Percentiles rank a stretch among this genome's conserved stretches.
These are phyloP conservation scores for Aspergillus cejpii DNA, from an alignment of 2,329 filamentous ascomycete species.

Conservation along the genomic window DNA sequence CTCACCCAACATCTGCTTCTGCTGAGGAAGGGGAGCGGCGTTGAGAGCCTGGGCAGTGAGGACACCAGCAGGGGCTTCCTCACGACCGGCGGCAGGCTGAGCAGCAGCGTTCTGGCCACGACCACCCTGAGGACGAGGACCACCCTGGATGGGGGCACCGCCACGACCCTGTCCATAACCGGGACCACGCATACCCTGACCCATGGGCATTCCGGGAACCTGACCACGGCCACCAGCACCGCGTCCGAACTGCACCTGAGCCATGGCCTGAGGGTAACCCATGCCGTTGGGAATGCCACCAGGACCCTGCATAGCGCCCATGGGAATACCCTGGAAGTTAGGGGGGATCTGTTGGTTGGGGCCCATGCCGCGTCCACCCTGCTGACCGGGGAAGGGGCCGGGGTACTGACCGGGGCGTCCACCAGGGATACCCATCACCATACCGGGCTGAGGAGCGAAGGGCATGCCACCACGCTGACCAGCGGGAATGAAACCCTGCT, in stretches of 20 bases:
- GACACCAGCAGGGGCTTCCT: conserved; percentile 34
- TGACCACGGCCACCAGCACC: conserved; percentile 64
- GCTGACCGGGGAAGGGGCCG: conserved; percentile 70
- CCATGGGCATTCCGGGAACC: conserved; percentile 64
- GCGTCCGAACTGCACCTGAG: conserved; percentile 68
- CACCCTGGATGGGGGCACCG: conserved; percentile 36
- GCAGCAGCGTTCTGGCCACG: conserved; percentile 39
- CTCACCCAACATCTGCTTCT: conserved; percentile 98
- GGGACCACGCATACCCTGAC: conserved; percentile 44
- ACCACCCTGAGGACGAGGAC: conserved; percentile 37
- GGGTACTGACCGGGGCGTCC: conserved; percentile 83
- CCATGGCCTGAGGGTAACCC: conserved; percentile 71
- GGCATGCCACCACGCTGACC: conserved; percentile 56
- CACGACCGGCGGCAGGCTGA: conserved; percentile 33
- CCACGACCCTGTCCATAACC: conserved; percentile 42
- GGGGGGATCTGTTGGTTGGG: conserved; percentile 78
- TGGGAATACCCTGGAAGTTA: conserved; percentile 68
- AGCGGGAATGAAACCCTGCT: conserved; percentile 51
- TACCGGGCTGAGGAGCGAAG: conserved; percentile 51
- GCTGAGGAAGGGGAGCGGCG: conserved; percentile 60
- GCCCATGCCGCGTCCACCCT: conserved; percentile 78
- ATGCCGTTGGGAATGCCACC: conserved; percentile 70
- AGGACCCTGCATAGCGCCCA: conserved; percentile 54
- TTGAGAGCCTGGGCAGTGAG: conserved; percentile 49
- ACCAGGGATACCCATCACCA: conserved; percentile 61